Base-by-base conservation (phyloP, 768 basidiomycete species). In the Trametes gibbosa region DNA sequence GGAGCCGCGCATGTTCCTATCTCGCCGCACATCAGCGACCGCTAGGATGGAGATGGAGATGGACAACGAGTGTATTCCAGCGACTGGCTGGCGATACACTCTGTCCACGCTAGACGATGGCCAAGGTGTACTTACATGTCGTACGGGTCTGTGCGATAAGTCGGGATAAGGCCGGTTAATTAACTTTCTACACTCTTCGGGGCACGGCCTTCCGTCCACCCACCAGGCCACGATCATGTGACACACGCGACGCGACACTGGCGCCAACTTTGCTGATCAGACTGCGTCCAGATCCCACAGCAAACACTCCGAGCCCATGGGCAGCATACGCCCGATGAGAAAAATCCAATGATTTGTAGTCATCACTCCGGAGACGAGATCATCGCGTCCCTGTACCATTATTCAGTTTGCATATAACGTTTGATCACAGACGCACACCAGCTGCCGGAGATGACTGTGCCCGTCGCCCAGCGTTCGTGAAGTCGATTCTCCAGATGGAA, bases 1-100 rank as follows among this genome's bases (percentile, higher is more conserved):
- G 37, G 76, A 71, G 43, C 86, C 87, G 59, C 51, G 56, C 43
- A 70, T 51, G 3, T 37, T 17, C 14, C 29, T 45, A 27, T 27
- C 34, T 19, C 10, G 19, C 10, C 35, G 37, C 24, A 23, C n/a
- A 40, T 45, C 24, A 39, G 35, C 10, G 50, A 29, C 17, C 19
- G 32, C 35, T 29, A 7, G 17, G 17, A 39, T 27, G 10, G 24
- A 24, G 19, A 13, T 24, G 21, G 12, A 43, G 42, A 19, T 4
- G 6, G 25, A 21, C n/a, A 5, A 16, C 23, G 34, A 2, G 5
- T 39, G 50, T 23, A 24, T 21, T 16, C 35, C 34, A 16, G 10
- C 34, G 14, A 5, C 48, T 34, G 48, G 29, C 16, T 17, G 13
- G 13, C 5, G 10, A 6, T 14, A 7, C 34, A 14, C 7, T 14